These are phyloP conservation scores for Trichoderma orchidacearum DNA, from an alignment of 495 filamentous ascomycete genomes.

Conservation along the genomic window DNA sequence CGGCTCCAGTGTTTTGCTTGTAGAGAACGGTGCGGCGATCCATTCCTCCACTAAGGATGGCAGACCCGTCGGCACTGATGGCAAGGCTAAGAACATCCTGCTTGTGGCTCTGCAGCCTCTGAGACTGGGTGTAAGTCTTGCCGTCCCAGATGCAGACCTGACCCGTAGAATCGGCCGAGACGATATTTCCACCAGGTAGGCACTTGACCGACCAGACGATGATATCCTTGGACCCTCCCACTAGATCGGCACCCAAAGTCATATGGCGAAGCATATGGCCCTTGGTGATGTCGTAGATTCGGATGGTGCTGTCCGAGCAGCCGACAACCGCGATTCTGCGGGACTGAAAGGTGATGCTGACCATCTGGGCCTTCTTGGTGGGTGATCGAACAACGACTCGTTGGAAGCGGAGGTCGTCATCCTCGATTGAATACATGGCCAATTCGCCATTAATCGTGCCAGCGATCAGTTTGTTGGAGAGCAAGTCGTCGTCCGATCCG, in stretches of 20 bases:
- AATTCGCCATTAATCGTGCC: constrained; percentile 89
- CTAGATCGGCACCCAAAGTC: constrained; percentile 64
- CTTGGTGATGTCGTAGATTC: constrained; percentile 75
- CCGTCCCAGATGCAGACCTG: constrained; percentile 89
- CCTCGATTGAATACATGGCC: constrained; percentile 71
- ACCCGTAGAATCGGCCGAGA: constrained; percentile 89
- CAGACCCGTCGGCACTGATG: constrained; percentile 63
- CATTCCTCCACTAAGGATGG: constrained; percentile 82
- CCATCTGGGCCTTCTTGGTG: constrained; percentile 68
- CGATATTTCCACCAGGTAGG: constrained; percentile 73
- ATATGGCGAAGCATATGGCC: constrained; percentile 63
- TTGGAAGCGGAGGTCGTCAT: constrained; percentile 62
- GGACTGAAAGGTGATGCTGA: constrained; percentile 82
- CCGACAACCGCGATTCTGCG: constrained; percentile 73
- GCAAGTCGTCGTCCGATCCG: constrained; percentile 9
- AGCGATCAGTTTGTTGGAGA: constrained; percentile 63
- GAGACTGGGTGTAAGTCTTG: constrained; percentile 72
- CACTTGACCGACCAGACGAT: constrained; percentile 90
- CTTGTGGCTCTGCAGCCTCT: constrained; percentile 71
- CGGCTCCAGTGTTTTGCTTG: constrained; percentile 45
- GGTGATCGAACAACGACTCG: constrained; percentile 55
- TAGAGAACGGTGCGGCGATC: constrained; percentile 78
- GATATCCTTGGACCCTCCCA: constrained; percentile 65
- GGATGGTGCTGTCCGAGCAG: constrained; percentile 83
- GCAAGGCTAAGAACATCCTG: constrained; percentile 85